phyloP scores from a whole-genome alignment of 2,329 filamentous ascomycete species.

The Bipolaris gigantea region DNA sequence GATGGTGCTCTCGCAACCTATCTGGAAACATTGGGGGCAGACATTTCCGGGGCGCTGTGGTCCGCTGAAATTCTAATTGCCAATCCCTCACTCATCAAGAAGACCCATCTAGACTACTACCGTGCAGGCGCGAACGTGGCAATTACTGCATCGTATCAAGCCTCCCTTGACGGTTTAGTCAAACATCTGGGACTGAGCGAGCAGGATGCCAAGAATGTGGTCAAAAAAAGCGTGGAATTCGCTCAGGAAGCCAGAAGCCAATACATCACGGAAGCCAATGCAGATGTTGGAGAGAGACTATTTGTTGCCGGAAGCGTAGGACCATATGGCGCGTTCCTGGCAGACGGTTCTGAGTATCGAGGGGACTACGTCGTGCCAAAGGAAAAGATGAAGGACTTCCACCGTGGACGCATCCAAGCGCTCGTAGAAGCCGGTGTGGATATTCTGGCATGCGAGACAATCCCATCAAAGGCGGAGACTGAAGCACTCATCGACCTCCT shows the following conservation, averaged over 20 bases:
- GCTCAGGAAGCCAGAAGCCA: constrained; percentile 46
- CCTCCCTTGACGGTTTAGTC: constrained; percentile 46
- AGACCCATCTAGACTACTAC: constrained; percentile 52
- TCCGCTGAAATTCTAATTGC: constrained; percentile 48
- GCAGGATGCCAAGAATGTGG: constrained; percentile 40
- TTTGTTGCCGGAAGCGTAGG: constrained; percentile 52
- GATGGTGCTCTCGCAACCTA: constrained; percentile 55
- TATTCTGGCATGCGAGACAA: constrained; percentile 51
- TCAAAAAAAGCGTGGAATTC: constrained; percentile 47
- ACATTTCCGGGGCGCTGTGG: constrained; percentile 51
- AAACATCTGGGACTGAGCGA: constrained; percentile 43
- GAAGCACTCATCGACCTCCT: constrained; percentile 47
- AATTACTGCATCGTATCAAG: constrained; percentile 54
- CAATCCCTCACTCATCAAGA: constrained; percentile 46
- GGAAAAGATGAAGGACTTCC: constrained; percentile 47
- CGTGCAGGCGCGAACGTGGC: constrained; percentile 50
- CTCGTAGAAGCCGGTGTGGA: constrained; percentile 49
- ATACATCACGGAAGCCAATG: constrained; percentile 19
- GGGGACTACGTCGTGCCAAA: constrained; percentile 45
- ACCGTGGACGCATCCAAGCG: constrained; percentile 48
- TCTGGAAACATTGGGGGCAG: constrained; percentile 49
- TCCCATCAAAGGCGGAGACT: constrained; percentile 48
- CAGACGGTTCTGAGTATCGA: constrained; percentile 52
- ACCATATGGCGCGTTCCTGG: constrained; percentile 53
- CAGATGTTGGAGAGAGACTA: constrained; percentile 11